Percentiles rank a stretch among this genome's conserved stretches.
Conservation (phyloP, 805 yeast genomes). For the Ogataea thermomethanolica region DNA sequence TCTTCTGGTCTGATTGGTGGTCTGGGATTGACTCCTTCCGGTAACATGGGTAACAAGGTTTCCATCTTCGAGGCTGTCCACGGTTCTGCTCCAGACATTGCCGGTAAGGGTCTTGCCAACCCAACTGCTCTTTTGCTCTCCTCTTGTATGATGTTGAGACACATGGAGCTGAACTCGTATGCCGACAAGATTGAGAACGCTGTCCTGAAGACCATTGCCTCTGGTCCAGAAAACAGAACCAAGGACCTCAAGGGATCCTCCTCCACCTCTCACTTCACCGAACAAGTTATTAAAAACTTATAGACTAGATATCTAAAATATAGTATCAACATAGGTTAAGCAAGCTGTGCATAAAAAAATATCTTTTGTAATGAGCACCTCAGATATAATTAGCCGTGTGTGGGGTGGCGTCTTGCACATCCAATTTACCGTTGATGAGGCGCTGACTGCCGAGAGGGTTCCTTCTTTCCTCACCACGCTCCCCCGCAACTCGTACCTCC, state of each 20-base stretch:
- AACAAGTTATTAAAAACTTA: conserved; percentile 80
- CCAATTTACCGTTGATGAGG: conserved; percentile 28
- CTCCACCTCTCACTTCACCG: conserved; percentile 83
- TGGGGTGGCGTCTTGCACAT: conserved; percentile 58
- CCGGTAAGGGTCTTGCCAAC: conserved; percentile 98
- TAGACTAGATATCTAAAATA: conserved; percentile 27
- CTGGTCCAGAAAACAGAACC: conserved; percentile 94
- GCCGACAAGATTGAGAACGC: conserved; percentile 89
- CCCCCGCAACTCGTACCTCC: conserved; percentile 52
- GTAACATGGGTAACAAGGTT: conserved; percentile 98
- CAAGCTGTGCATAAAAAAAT: neutral
- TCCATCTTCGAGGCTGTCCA: conserved; percentile 99
- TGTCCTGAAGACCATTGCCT: conserved; percentile 84
- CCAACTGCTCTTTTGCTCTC: conserved; percentile 96
- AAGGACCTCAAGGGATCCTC: conserved; percentile 94
- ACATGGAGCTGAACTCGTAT: conserved; percentile 81
- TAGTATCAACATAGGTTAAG: neutral
- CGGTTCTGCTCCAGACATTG: conserved; percentile 99
- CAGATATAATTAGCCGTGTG: conserved; percentile 32
- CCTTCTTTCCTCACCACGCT: conserved; percentile 20
- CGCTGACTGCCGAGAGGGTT: conserved; percentile 22
- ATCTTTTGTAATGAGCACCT: conserved; percentile 22
- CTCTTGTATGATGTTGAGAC: conserved; percentile 98
- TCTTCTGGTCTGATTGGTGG: conserved; percentile 98
- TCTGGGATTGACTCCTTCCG: conserved; percentile 97